phyloP scores from a whole-genome alignment of 202 grass and related monocot species.

The Dendrocalamus latiflorus region DNA sequence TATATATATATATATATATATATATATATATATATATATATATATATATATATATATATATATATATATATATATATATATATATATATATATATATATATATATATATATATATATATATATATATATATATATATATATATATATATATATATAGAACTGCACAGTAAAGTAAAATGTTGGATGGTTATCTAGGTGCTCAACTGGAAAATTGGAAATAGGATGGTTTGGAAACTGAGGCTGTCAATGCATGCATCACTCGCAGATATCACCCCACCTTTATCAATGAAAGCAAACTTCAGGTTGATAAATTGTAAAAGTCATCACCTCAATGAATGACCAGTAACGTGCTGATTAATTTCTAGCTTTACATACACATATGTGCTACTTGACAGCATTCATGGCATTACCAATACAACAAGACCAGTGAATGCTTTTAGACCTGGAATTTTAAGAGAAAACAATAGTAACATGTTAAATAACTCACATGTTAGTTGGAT shows the following conservation, averaged over 20 bases:
- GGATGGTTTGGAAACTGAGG: too few relatives aligned
- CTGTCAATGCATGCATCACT: neutral
- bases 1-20: too few relatives aligned
- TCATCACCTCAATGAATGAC: neutral
- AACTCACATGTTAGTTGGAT: conserved; percentile 85
- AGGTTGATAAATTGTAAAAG: conserved; percentile 9
- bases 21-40: too few relatives aligned
- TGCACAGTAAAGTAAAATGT: neutral
- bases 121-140: too few relatives aligned
- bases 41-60: too few relatives aligned
- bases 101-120: too few relatives aligned
- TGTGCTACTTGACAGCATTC: neutral
- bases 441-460: neutral
- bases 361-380: neutral
- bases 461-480: neutral
- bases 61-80: too few relatives aligned
- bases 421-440: neutral
- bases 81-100: too few relatives aligned
- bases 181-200: neutral
- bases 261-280: conserved; percentile 6
- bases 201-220: neutral
- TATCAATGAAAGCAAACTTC: neutral
- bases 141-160: neutral
- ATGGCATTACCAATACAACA: neutral
- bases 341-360: neutral